A percentile compares a stretch with the other conserved stretches of the same genome.
phyloP scores from a whole-genome alignment of 495 filamentous ascomycete species.

The Podospora comata region DNA sequence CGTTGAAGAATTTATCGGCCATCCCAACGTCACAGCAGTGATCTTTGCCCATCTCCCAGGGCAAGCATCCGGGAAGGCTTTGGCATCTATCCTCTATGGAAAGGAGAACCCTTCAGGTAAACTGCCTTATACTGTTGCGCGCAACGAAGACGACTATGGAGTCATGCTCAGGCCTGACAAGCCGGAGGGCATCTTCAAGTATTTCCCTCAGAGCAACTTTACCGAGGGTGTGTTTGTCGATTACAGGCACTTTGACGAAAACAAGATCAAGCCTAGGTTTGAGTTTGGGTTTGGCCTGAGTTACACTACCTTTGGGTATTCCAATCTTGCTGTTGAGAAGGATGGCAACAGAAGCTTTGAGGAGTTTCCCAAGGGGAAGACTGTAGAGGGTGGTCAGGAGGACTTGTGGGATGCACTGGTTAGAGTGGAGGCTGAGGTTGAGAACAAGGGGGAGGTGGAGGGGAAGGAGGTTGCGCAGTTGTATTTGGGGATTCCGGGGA shows the following conservation, averaged over 20 bases:
- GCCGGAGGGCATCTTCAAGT: constrained; percentile 34
- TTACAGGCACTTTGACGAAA: constrained; percentile 63
- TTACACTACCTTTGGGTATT: constrained; percentile 45
- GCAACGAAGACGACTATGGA: constrained; percentile 59
- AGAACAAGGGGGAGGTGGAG: constrained; percentile 52
- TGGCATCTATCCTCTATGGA: constrained; percentile 60
- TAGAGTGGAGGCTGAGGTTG: constrained; percentile 49
- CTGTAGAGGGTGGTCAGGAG: constrained; percentile 55
- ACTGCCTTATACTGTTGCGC: constrained; percentile 69
- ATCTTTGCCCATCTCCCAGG: constrained; percentile 61
- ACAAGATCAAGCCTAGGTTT: constrained; percentile 61
- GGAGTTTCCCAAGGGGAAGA: constrained; percentile 36
- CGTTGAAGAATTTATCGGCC: constrained; percentile 56
- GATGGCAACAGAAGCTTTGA: constrained; percentile 24
- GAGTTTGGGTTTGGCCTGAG: constrained; percentile 59
- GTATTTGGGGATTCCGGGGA: constrained; percentile 56
- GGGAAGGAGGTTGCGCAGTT: constrained; percentile 61
- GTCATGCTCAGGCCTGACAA: constrained; percentile 33
- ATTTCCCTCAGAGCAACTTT: constrained; percentile 61
- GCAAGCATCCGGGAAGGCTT: constrained; percentile 55
- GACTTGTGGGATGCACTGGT: constrained; percentile 58
- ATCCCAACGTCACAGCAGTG: constrained; percentile 62
- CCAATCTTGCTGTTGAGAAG: constrained; percentile 33
- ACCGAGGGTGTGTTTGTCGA: constrained; percentile 64
- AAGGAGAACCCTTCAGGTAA: constrained; percentile 58